Evolutionary conservation across 805 yeast species (phyloP), one percentile per base, ranked within the genome.

Genomic region (Maudiozyma bulderi): DNA sequence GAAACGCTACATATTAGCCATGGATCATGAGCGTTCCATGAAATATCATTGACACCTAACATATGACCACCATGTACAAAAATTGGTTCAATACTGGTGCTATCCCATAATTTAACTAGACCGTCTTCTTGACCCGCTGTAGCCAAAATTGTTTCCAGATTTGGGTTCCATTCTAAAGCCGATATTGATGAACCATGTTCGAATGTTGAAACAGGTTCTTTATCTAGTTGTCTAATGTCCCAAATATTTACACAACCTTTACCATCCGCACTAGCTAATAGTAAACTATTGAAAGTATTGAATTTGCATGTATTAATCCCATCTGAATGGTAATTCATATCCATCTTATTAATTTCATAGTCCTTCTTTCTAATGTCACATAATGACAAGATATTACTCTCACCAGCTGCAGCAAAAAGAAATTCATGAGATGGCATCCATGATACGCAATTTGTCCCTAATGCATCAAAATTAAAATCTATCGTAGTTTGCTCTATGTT

Each of bases 11-110:
- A 82, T 37, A 88, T 54, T 75, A 83, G 73, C 77, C 83, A 77
- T 4, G 80, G 77, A 49, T 79, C 85, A 50, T 80, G 80, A 0
- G 80, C 76, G 49, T 86, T 84, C 97, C 97, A 90, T 34, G 80
- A 75, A 31, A 88, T 67, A 57, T 89, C 97, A 54, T 84, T 85
- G 3, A 90, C 86, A 3, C 91, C 89, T n/a, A 84, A 70, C 76
- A 83, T 75, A 64, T 90, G 98, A 0, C 97, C 97, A 3, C 81
- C 83, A 65, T 90, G 98, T 3, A 74, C 72, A 60, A 90, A 89
- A 7, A 79, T 43, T 47, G 75, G 58, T 46, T 56, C 64, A 15
- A 42, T 43, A 6, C 44, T 51, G 5, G 72, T 53, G 3, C 78
- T 60, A 57, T 85, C 84, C 78, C 82, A 81, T 2, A 87, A 38